A percentile compares a stretch with the other conserved stretches of the same genome.
Conservation (phyloP, 345 rosid genomes). For the Populus euphratica region DNA sequence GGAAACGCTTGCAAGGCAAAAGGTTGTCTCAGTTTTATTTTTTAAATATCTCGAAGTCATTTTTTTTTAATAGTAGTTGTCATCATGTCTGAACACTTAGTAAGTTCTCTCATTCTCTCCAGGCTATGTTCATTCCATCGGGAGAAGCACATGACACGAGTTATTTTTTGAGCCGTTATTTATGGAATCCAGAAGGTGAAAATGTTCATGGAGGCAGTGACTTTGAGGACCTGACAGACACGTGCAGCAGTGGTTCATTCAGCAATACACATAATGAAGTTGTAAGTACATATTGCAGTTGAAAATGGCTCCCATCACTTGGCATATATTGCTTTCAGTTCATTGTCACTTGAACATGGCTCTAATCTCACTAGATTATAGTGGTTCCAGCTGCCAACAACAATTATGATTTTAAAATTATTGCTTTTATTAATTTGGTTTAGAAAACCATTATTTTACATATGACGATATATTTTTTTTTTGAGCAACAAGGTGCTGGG, state of each 20-base stretch:
- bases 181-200: constrained; percentile 89
- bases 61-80: not conserved
- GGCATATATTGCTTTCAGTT: not conserved
- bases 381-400: not conserved
- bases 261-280: constrained; percentile 75
- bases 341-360: not conserved
- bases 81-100: constrained; percentile 14
- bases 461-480: too few relatives aligned
- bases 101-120: constrained; percentile 21
- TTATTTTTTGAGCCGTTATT: constrained; percentile 87
- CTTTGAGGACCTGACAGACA: constrained; percentile 74
- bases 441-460: not conserved
- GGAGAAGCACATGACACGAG: constrained; percentile 83
- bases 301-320: not conserved
- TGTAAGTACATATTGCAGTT: constrained; percentile 27
- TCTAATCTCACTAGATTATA: not conserved
- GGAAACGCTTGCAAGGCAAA: constrained; percentile 94
- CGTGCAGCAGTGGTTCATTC: constrained; percentile 68
- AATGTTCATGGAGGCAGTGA: constrained; percentile 75
- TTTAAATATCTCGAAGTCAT: not conserved
- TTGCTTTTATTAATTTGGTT: not conserved
- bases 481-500: not conserved
- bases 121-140: constrained; percentile 95
- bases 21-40: constrained; percentile 38
- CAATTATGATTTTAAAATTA: too few relatives aligned